Conservation (phyloP, 108 stramenopile species). For the Skeletonema costatum region DNA sequence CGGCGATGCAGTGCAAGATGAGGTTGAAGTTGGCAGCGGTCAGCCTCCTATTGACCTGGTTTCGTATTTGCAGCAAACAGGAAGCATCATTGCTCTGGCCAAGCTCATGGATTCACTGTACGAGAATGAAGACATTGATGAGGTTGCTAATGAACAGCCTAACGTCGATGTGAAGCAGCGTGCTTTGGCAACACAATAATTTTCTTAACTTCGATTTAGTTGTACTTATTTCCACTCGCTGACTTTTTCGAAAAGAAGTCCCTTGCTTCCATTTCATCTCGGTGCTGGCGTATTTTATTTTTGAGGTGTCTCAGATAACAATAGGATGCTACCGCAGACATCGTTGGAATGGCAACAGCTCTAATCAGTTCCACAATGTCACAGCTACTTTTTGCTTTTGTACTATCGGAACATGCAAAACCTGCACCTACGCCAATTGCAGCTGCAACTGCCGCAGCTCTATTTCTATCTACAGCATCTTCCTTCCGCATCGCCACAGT, state of each 20-base stretch:
- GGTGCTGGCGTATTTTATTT: conserved; percentile 16
- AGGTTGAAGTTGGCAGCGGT: conserved; percentile 46
- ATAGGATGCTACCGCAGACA: conserved; percentile 30
- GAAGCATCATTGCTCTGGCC: conserved; percentile 84
- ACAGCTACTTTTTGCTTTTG: not conserved
- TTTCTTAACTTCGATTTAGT: not conserved
- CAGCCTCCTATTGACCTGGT: conserved; percentile 83
- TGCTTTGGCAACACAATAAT: conserved; percentile 22
- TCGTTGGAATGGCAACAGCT: conserved; percentile 8
- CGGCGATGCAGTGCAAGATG: conserved; percentile 52
- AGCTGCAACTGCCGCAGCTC: conserved; percentile 30
- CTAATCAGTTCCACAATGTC: conserved; percentile 17
- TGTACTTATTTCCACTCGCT: conserved; percentile 70
- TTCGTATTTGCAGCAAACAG: conserved; percentile 80
- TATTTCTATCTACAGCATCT: conserved; percentile 40
- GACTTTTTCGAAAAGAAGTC: conserved; percentile 75
- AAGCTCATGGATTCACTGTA: conserved; percentile 85
- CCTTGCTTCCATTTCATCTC: conserved; percentile 63
- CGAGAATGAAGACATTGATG: conserved; percentile 68
- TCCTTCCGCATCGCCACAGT: conserved; percentile 20
- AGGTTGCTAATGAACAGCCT: conserved; percentile 20
- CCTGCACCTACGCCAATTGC: conserved; percentile 46
- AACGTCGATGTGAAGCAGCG: conserved; percentile 7
- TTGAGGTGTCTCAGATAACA: conserved; percentile 26
- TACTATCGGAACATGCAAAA: conserved; percentile 8